Conservation (phyloP, 805 yeast species). For the Ogataea siamensis region DNA sequence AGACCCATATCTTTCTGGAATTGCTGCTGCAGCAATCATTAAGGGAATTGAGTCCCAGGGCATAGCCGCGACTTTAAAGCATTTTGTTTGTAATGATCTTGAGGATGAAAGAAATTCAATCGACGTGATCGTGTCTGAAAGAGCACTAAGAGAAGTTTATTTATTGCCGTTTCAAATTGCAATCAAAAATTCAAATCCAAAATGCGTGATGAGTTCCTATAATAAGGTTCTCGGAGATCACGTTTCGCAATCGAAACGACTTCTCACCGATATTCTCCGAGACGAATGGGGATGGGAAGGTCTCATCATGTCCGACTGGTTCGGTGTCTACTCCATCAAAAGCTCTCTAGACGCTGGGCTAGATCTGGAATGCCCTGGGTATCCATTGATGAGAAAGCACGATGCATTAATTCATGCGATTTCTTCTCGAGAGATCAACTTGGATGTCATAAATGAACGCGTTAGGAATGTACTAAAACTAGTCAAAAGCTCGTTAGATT, state of each 20-base stretch:
- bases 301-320: conserved; percentile 64
- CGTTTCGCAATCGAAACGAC: conserved; percentile 45
- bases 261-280: conserved; percentile 48
- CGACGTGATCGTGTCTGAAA: conserved; percentile 50
- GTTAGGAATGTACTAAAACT: conserved; percentile 48
- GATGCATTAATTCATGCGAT: conserved; percentile 43
- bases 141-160: conserved; percentile 67
- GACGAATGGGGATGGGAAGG: conserved; percentile 62
- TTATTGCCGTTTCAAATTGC: conserved; percentile 65
- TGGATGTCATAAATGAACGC: conserved; percentile 44
- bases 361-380: conserved; percentile 71
- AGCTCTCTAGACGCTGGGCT: conserved; percentile 54
- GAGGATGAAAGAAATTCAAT: conserved; percentile 54
- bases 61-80: conserved; percentile 60
- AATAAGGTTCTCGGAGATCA: conserved; percentile 65
- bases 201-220: conserved; percentile 60
- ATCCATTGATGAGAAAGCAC: conserved; percentile 45
- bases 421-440: conserved; percentile 41
- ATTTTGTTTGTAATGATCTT: conserved; percentile 61
- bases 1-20: conserved; percentile 38
- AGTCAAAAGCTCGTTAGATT: conserved; percentile 41
- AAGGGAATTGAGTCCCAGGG: conserved; percentile 54
- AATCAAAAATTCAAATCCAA: conserved; percentile 51
- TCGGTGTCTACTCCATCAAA: conserved; percentile 51
- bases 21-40: conserved; percentile 47